phyloP scores from a whole-genome alignment of 78 protist species.

The Cyanophora paradoxa region DNA sequence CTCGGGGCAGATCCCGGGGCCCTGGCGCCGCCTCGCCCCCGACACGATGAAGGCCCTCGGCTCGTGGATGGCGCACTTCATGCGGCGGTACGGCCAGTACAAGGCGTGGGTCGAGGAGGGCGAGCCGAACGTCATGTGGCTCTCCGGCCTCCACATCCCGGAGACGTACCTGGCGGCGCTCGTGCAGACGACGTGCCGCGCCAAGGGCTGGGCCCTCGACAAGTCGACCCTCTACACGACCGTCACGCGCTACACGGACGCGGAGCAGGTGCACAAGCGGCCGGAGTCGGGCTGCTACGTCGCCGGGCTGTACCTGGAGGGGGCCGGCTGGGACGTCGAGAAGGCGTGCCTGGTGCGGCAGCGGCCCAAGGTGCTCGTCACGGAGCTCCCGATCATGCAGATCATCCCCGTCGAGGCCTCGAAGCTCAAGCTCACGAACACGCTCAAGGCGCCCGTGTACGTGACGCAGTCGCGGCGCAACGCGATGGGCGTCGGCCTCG shows the following conservation, averaged over 20 bases:
- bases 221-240: slow-evolving; percentile 51
- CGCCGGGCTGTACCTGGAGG: slow-evolving; percentile 75
- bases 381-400: slow-evolving; percentile 72
- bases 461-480: slow-evolving; percentile 70
- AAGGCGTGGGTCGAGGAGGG: slow-evolving; percentile 50
- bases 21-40: slow-evolving; percentile 75
- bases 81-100: slow-evolving; percentile 58
- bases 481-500: slow-evolving; percentile 85
- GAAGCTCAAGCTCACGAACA: slow-evolving; percentile 51
- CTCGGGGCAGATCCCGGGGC: slow-evolving; percentile 66
- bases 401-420: slow-evolving; percentile 72
- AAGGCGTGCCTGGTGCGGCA: slow-evolving; percentile 38
- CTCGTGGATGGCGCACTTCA: slow-evolving; percentile 72
- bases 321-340: slow-evolving; percentile 76
- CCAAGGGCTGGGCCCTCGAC: slow-evolving; percentile 85
- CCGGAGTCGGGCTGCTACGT: slow-evolving; percentile 72
- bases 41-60: slow-evolving; percentile 62
- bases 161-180: slow-evolving; percentile 82
- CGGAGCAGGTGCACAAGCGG: slow-evolving; percentile 8
- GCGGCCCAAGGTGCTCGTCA: slow-evolving; percentile 59
- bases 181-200: slow-evolving; percentile 83
- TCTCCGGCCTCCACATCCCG: slow-evolving; percentile 85
- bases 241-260: slow-evolving; percentile 37
- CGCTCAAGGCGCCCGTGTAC: slow-evolving; percentile 81
- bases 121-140: slow-evolving; percentile 84